These are phyloP conservation scores for Cladophialophora bantiana DNA, from an alignment of 2,329 filamentous ascomycete genomes.

Conservation along the genomic window DNA sequence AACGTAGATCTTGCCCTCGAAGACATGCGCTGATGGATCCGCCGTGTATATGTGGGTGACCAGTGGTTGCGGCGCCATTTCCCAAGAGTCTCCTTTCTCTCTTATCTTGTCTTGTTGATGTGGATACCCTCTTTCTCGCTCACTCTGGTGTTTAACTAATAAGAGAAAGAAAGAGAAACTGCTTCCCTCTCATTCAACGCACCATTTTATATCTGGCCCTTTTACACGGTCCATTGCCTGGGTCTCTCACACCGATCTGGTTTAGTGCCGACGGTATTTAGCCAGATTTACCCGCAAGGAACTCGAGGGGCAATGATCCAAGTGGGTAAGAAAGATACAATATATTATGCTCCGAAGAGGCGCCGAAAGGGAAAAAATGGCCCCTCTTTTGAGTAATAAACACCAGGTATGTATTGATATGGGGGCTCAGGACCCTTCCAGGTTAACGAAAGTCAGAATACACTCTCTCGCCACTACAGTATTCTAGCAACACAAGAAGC, in stretches of 20 bases:
- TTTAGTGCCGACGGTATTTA: conserved; percentile 25
- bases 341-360: conserved; percentile 6
- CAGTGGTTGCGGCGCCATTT: conserved; percentile 58
- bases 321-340: neutral
- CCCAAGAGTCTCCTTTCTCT: neutral
- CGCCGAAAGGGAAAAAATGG: neutral
- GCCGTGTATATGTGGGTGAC: conserved; percentile 80
- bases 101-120: neutral
- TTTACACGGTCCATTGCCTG: conserved; percentile 17
- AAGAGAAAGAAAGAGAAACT: neutral
- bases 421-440: no score
- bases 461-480: no score
- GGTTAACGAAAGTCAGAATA: no score
- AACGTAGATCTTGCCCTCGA: conserved; percentile 76
- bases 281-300: conserved; percentile 33
- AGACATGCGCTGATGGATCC: conserved; percentile 81
- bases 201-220: conserved; percentile 2
- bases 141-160: neutral
- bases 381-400: neutral
- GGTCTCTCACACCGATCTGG: neutral
- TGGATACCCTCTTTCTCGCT: neutral
- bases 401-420: no score
- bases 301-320: conserved; percentile 3
- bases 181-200: neutral
- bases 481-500: no score